Percentiles rank a stretch among this genome's conserved stretches.
Evolutionary conservation across 2,329 filamentous ascomycete genomes (phyloP).

Genomic region (Pestalotiopsis fici): DNA sequence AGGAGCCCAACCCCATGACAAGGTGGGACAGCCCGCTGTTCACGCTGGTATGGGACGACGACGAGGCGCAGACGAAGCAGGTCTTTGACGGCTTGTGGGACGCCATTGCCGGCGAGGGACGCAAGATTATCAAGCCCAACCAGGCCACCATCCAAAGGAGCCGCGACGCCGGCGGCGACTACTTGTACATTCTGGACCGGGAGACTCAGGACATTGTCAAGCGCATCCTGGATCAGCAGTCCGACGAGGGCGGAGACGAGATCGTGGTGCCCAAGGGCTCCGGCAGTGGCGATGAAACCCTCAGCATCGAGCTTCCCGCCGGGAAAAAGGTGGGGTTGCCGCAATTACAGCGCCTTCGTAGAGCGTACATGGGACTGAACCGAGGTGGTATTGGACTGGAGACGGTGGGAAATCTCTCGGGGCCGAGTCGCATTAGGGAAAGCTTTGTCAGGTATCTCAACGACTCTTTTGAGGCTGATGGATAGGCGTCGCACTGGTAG

Average conservation of each 20-base stretch:
- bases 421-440: conserved; percentile 56
- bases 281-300: conserved; percentile 40
- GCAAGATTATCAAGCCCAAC: conserved; percentile 71
- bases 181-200: conserved; percentile 78
- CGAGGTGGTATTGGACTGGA: conserved; percentile 66
- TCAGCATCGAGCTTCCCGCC: conserved; percentile 65
- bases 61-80: conserved; percentile 53
- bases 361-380: conserved; percentile 78
- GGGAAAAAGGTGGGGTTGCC: conserved; percentile 67
- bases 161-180: conserved; percentile 68
- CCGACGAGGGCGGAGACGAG: conserved; percentile 64
- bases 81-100: conserved; percentile 75
- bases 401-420: conserved; percentile 50
- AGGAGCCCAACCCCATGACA: conserved; percentile 84
- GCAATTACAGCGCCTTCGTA: conserved; percentile 74
- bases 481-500: conserved; percentile 28
- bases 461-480: conserved; percentile 62
- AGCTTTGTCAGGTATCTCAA: conserved; percentile 70
- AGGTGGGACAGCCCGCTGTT: conserved; percentile 85
- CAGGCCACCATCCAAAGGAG: conserved; percentile 69
- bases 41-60: conserved; percentile 76
- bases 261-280: conserved; percentile 47
- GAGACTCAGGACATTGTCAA: conserved; percentile 77
- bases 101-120: conserved; percentile 62
- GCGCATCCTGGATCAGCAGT: conserved; percentile 67